A percentile compares a stretch with the other conserved stretches of the same genome.
Conservation (phyloP, 1,284 basidiomycete species). For the Naganishia sp. region DNA sequence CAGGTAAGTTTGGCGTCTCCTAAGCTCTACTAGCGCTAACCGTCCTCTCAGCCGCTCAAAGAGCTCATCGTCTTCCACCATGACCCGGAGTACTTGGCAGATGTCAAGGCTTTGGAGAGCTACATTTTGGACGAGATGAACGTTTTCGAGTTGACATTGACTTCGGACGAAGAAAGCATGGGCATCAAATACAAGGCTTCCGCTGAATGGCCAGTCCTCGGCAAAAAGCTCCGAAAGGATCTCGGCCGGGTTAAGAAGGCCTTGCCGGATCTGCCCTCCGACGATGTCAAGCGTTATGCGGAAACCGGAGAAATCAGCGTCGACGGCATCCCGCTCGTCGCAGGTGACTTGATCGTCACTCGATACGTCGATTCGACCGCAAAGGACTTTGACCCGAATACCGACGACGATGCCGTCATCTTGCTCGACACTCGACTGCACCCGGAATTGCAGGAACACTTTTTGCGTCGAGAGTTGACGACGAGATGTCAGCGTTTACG, state of each 20-base stretch:
- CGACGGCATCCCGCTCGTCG: constrained; percentile 84
- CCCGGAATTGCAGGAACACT: constrained; percentile 82
- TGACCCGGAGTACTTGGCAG: constrained; percentile 78
- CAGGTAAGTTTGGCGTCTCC: constrained; percentile 56
- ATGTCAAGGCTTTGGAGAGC: constrained; percentile 78
- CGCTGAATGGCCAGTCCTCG: constrained; percentile 95
- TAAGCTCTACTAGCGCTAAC: background rate
- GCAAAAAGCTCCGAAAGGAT: constrained; percentile 92
- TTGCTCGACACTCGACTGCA: constrained; percentile 86
- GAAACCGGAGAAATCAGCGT: constrained; percentile 76
- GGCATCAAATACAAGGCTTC: constrained; percentile 89
- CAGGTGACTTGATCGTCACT: constrained; percentile 86
- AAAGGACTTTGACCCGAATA: constrained; percentile 74
- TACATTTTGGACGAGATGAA: constrained; percentile 97
- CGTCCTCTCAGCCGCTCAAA: constrained; percentile 69
- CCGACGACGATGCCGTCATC: constrained; percentile 92
- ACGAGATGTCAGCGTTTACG: constrained; percentile 94
- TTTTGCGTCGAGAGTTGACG: constrained; percentile 84
- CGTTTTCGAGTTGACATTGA: constrained; percentile 85
- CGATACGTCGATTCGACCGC: constrained; percentile 77
- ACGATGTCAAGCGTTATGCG: constrained; percentile 78
- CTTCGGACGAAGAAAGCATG: constrained; percentile 79
- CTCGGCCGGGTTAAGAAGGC: constrained; percentile 86
- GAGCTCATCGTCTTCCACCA: constrained; percentile 95
- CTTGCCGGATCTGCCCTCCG: constrained; percentile 76